Conservation (phyloP, 805 yeast genomes). For the Ogataea angusta region DNA sequence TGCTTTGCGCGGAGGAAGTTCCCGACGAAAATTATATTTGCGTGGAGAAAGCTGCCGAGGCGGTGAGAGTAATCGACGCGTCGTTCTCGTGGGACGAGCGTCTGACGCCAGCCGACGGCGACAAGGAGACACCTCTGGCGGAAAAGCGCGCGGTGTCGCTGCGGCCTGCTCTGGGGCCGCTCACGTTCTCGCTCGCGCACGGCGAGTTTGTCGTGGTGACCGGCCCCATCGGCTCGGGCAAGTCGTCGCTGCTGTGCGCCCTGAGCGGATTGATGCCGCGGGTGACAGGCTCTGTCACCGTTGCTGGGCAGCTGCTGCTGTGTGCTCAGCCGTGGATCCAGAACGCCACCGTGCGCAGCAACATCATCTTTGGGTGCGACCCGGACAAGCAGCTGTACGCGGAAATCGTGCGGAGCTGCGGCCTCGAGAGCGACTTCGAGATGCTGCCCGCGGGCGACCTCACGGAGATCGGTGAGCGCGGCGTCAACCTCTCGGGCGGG, state of each 20-base stretch:
- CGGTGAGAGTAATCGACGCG: slow-evolving; percentile 50
- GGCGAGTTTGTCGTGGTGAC: slow-evolving; percentile 69
- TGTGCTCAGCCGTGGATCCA: slow-evolving; percentile 74
- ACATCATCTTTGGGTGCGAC: slow-evolving; percentile 61
- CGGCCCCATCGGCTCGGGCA: slow-evolving; percentile 68
- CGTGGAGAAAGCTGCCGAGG: slow-evolving; percentile 30
- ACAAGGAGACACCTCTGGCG: neutral
- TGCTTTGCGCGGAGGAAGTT: slow-evolving; percentile 41
- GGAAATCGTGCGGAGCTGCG: slow-evolving; percentile 58
- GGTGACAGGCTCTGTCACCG: slow-evolving; percentile 45
- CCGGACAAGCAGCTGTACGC: slow-evolving; percentile 49
- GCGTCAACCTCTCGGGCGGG: slow-evolving; percentile 82
- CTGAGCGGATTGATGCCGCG: slow-evolving; percentile 66
- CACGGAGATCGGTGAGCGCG: slow-evolving; percentile 84
- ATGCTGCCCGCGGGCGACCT: slow-evolving; percentile 70
- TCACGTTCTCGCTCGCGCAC: slow-evolving; percentile 1
- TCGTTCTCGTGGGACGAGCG: slow-evolving; percentile 62
- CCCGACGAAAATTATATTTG: slow-evolving; percentile 23
- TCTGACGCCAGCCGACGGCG: neutral
- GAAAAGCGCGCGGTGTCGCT: neutral
- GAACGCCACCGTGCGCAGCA: slow-evolving; percentile 72
- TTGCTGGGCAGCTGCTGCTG: slow-evolving; percentile 51
- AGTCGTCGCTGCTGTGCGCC: slow-evolving; percentile 67
- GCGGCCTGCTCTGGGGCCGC: slow-evolving; percentile 3
- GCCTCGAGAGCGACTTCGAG: slow-evolving; percentile 62